Percentiles rank a stretch among this genome's conserved stretches.
These are phyloP conservation scores for Globisporangium radiosum DNA, from an alignment of 352 stramenopile species.

Conservation along the genomic window DNA sequence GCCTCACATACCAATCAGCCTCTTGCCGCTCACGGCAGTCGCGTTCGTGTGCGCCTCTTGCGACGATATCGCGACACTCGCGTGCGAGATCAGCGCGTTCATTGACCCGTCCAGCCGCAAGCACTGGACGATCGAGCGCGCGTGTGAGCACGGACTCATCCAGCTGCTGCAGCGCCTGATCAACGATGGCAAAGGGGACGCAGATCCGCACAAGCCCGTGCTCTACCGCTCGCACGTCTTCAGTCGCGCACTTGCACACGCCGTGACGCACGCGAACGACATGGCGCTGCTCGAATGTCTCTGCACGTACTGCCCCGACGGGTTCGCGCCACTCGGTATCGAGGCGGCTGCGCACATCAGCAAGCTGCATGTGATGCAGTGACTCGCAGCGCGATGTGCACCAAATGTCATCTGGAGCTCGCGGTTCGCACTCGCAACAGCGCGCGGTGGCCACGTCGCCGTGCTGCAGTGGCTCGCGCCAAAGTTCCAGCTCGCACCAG, in stretches of 20 bases:
- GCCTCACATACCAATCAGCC: no score
- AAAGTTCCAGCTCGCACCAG: background rate
- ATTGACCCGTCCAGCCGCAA: background rate
- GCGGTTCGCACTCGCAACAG: background rate
- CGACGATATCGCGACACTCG: background rate
- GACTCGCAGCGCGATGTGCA: background rate
- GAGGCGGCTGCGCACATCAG: background rate
- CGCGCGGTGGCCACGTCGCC: background rate
- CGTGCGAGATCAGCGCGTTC: background rate
- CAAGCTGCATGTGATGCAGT: constrained; percentile 5
- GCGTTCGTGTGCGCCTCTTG: background rate
- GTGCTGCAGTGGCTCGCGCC: constrained; percentile 3
- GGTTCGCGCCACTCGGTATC: background rate
- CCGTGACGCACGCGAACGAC: background rate
- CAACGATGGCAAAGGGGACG: background rate
- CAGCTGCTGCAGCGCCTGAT: background rate
- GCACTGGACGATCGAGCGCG: constrained; percentile 1
- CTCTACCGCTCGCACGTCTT: constrained; percentile 4
- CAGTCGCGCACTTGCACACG: background rate
- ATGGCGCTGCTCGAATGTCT: background rate
- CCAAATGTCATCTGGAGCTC: background rate
- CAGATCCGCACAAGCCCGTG: background rate
- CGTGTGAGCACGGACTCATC: background rate
- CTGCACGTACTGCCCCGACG: background rate
- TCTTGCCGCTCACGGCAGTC: background rate